phyloP scores from a whole-genome alignment of 495 filamentous ascomycete species.

The Annulohypoxylon nitens region DNA sequence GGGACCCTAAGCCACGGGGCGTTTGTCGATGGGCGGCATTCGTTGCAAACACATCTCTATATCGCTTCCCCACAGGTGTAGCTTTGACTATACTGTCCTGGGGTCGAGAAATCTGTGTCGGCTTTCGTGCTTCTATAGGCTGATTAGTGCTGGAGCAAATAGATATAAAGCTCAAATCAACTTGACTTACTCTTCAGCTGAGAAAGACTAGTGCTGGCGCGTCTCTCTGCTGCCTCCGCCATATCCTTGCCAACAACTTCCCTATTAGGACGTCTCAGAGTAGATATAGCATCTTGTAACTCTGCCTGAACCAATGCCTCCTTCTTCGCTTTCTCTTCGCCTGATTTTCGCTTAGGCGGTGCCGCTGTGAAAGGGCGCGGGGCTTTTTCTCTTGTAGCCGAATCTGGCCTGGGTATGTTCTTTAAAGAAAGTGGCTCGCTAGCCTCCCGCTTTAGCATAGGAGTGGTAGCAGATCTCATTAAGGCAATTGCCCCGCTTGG shows the following conservation, averaged over 20 bases:
- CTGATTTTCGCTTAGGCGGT: slow-evolving; percentile 42
- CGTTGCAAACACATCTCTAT: slow-evolving; percentile 58
- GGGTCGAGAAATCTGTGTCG: slow-evolving; percentile 67
- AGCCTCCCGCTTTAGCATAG: slow-evolving; percentile 72
- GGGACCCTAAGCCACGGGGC: slow-evolving; percentile 32
- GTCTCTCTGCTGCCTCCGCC: slow-evolving; percentile 76
- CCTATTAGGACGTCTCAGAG: slow-evolving; percentile 89
- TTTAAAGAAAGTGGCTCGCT: slow-evolving; percentile 69
- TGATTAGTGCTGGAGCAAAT: slow-evolving; percentile 45
- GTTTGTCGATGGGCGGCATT: slow-evolving; percentile 20
- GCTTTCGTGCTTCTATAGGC: slow-evolving; percentile 71
- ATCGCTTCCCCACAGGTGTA: slow-evolving; percentile 74
- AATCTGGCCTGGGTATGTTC: slow-evolving; percentile 61
- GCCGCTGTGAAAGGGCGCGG: slow-evolving; percentile 10
- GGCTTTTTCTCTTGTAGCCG: slow-evolving; percentile 54
- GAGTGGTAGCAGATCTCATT: slow-evolving; percentile 77
- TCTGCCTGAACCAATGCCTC: slow-evolving; percentile 83
- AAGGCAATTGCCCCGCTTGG: slow-evolving; percentile 68
- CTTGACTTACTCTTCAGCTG: slow-evolving; percentile 57
- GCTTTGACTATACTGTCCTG: slow-evolving; percentile 76
- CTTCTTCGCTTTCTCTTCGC: slow-evolving; percentile 76
- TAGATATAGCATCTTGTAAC: slow-evolving; percentile 82
- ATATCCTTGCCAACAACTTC: slow-evolving; percentile 79
- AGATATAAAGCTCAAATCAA: background rate
- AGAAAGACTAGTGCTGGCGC: slow-evolving; percentile 57